phyloP scores from a whole-genome alignment of 345 rosid species.

The Eucalyptus pauciflora region DNA sequence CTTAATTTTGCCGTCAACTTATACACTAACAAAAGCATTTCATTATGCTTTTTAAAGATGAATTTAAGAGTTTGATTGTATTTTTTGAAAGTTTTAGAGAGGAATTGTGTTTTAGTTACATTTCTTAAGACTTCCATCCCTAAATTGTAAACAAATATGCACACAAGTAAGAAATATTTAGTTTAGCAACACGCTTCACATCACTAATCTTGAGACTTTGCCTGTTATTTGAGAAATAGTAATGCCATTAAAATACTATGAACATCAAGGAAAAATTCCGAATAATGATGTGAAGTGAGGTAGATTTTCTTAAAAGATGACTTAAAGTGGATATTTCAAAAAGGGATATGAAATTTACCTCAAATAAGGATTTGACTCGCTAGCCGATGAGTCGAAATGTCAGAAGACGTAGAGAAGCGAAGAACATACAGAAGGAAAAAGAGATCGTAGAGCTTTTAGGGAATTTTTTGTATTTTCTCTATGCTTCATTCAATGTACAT shows the following conservation, averaged over 20 bases:
- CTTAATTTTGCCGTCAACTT: not conserved
- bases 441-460: too few species aligned
- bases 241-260: not conserved
- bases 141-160: not conserved
- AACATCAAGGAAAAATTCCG: too few species aligned
- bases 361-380: not conserved
- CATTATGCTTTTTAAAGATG: not conserved
- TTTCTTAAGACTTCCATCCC: not conserved
- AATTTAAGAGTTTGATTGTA: not conserved
- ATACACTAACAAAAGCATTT: not conserved
- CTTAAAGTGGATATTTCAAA: not conserved
- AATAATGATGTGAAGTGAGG: not conserved
- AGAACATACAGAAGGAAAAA: too few species aligned
- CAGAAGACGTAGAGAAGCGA: too few species aligned
- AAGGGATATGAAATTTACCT: not conserved
- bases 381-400: rapidly evolving
- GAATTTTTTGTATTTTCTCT: too few species aligned
- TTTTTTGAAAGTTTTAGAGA: not conserved
- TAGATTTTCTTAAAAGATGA: too few species aligned
- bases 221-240: not conserved
- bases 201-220: not conserved
- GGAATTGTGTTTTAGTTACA: not conserved
- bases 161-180: not conserved
- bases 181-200: not conserved
- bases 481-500: too few species aligned